Evolutionary conservation across 2,329 filamentous ascomycete genomes (phyloP).

Genomic region (Fusarium fujikuroi): DNA sequence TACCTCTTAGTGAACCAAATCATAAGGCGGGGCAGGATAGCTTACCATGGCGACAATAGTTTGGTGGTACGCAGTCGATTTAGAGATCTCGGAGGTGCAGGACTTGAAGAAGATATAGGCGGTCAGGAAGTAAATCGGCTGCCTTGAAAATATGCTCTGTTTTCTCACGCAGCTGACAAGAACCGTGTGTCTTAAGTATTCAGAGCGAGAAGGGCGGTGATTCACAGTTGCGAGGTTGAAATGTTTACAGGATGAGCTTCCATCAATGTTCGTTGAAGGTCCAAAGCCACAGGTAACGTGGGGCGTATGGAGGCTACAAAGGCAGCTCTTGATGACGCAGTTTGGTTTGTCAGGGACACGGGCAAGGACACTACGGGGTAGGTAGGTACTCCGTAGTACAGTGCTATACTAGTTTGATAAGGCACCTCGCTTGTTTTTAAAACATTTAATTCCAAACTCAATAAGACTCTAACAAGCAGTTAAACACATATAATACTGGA

Average conservation of each 20-base stretch:
- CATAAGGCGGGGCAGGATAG: not conserved
- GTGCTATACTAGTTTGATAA: not conserved
- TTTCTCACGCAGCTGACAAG: not conserved
- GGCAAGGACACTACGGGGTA: not conserved
- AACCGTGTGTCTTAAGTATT: not conserved
- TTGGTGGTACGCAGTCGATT: not conserved
- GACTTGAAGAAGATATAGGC: conserved; percentile 8
- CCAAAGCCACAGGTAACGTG: conserved; percentile 30
- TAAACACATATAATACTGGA: not conserved
- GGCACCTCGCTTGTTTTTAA: not conserved
- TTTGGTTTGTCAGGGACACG: conserved; percentile 36
- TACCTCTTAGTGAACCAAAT: not conserved
- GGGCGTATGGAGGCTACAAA: conserved; percentile 38
- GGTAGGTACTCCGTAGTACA: not conserved
- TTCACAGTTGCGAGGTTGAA: conserved; percentile 3
- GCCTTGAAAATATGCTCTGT: not conserved
- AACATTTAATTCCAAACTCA: not conserved
- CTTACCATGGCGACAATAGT: conserved; percentile 38
- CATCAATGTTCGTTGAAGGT: conserved; percentile 22
- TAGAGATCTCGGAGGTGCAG: conserved; percentile 12
- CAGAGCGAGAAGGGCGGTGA: not conserved
- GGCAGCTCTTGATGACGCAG: conserved; percentile 52
- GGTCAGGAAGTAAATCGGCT: conserved; percentile 26
- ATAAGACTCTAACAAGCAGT: not conserved
- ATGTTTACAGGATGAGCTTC: conserved; percentile 21